Conservation (phyloP, 352 stramenopile species). For the Phytophthora pini region DNA sequence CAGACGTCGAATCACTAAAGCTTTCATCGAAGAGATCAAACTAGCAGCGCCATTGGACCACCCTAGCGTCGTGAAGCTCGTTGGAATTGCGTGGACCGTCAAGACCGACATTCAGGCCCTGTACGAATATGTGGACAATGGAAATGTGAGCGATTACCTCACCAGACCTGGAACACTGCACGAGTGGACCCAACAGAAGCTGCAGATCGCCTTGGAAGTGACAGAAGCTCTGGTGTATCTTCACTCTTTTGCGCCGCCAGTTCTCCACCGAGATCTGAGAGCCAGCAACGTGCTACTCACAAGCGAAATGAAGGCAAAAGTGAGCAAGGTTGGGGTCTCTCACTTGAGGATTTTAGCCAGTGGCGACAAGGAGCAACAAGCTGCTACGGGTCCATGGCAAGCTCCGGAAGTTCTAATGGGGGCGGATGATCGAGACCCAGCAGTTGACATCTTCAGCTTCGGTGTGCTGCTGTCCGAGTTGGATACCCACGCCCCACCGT, state of each 20-base stretch:
- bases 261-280: conserved; percentile 66
- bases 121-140: conserved; percentile 69
- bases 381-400: conserved; percentile 37
- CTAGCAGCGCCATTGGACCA: conserved; percentile 53
- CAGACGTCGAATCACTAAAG: conserved; percentile 39
- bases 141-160: conserved; percentile 53
- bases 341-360: conserved; percentile 8
- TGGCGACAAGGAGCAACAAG: conserved; percentile 16
- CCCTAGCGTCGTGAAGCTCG: conserved; percentile 51
- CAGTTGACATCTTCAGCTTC: conserved; percentile 50
- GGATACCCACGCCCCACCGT: conserved; percentile 49
- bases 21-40: conserved; percentile 64
- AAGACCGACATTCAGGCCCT: conserved; percentile 62
- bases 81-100: conserved; percentile 63
- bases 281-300: conserved; percentile 58
- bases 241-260: conserved; percentile 53
- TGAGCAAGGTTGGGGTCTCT: conserved; percentile 32
- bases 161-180: conserved; percentile 16
- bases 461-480: conserved; percentile 52
- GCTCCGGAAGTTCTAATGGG: conserved; percentile 51
- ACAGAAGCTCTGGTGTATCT: conserved; percentile 63
- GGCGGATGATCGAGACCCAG: conserved; percentile 27
- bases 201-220: conserved; percentile 53
- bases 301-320: conserved; percentile 31
- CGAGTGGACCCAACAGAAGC: conserved; percentile 44